phyloP scores from a whole-genome alignment of 2,329 filamentous ascomycete species.

The Xylaria sp. region DNA sequence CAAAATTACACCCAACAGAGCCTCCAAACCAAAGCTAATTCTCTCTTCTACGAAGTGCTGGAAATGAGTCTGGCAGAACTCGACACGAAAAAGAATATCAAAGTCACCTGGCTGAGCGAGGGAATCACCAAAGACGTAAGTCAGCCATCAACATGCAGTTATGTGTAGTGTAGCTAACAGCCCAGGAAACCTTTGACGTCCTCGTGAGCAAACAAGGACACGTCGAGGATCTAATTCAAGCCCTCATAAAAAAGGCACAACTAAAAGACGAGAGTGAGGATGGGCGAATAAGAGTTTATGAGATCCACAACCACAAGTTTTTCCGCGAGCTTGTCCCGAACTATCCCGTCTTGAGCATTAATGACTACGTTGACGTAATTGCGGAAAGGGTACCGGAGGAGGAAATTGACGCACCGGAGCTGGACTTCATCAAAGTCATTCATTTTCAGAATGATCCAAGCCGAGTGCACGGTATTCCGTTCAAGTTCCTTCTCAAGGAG shows the following conservation, averaged over 20 bases:
- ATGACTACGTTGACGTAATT: slow-evolving; percentile 84
- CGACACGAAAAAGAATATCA: slow-evolving; percentile 90
- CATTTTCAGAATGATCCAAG: slow-evolving; percentile 92
- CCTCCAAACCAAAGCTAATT: slow-evolving; percentile 76
- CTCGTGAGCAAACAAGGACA: slow-evolving; percentile 88
- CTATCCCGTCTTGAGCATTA: slow-evolving; percentile 80
- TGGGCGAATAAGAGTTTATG: slow-evolving; percentile 80
- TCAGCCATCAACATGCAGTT: slow-evolving; percentile 17
- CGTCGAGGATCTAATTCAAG: slow-evolving; percentile 79
- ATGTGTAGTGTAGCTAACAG: slow-evolving; percentile 37
- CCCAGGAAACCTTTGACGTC: slow-evolving; percentile 79
- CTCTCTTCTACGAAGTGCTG: slow-evolving; percentile 89
- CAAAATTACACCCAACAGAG: slow-evolving; percentile 77
- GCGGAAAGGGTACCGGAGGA: slow-evolving; percentile 84
- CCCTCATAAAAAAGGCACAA: slow-evolving; percentile 81
- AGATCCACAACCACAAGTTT: slow-evolving; percentile 83
- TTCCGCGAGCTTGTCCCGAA: slow-evolving; percentile 79
- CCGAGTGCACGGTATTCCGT: slow-evolving; percentile 87
- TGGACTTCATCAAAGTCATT: slow-evolving; percentile 78
- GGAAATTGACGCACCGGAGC: slow-evolving; percentile 67
- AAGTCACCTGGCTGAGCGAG: slow-evolving; percentile 85
- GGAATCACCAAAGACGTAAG: slow-evolving; percentile 89
- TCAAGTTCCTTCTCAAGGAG: slow-evolving; percentile 86
- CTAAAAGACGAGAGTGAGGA: slow-evolving; percentile 77
- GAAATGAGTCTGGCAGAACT: slow-evolving; percentile 94